Evolutionary conservation across 2,329 filamentous ascomycete genomes (phyloP).

Genomic region (Diplodia mutila): DNA sequence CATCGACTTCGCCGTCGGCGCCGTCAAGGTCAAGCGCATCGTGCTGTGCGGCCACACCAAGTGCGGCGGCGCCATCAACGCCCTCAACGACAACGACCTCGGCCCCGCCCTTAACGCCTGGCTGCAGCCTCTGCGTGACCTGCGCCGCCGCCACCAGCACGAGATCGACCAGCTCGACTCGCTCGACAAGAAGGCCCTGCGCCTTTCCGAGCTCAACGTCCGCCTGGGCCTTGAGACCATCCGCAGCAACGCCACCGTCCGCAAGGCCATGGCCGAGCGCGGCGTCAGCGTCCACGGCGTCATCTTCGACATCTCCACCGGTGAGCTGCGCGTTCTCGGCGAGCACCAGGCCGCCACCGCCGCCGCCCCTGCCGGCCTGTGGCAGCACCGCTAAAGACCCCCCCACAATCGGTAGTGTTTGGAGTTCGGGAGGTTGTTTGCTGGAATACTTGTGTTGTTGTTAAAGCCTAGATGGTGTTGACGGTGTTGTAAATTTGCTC

Average conservation of each 20-base stretch:
- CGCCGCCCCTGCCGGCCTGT: conserved; percentile 5
- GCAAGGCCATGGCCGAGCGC: conserved; percentile 70
- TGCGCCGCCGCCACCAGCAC: conserved; percentile 58
- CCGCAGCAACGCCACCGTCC: conserved; percentile 69
- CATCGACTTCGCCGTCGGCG: conserved; percentile 76
- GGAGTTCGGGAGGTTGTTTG: conserved; percentile 7
- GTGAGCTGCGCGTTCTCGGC: conserved; percentile 16
- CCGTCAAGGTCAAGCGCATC: conserved; percentile 69
- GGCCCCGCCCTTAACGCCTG: conserved; percentile 63
- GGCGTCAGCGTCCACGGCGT: conserved; percentile 77
- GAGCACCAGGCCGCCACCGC: conserved; percentile 6
- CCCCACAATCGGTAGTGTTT: background rate
- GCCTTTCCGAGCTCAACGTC: conserved; percentile 76
- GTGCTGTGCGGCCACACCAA: conserved; percentile 65
- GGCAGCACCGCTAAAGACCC: conserved; percentile 17
- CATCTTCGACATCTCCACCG: conserved; percentile 65
- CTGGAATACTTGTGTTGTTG: background rate
- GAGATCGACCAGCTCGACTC: conserved; percentile 52
- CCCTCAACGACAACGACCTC: conserved; percentile 59
- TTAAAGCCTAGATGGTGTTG: conserved; percentile 9
- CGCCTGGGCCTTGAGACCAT: conserved; percentile 68
- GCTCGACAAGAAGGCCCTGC: conserved; percentile 56
- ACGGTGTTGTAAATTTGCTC: background rate
- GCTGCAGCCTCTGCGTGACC: conserved; percentile 60
- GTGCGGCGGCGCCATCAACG: conserved; percentile 63